A percentile compares a stretch with the other conserved stretches of the same genome.
Evolutionary conservation across 176 grass and related monocot species (phyloP).

Genomic region (Aegilops speltoides): DNA sequence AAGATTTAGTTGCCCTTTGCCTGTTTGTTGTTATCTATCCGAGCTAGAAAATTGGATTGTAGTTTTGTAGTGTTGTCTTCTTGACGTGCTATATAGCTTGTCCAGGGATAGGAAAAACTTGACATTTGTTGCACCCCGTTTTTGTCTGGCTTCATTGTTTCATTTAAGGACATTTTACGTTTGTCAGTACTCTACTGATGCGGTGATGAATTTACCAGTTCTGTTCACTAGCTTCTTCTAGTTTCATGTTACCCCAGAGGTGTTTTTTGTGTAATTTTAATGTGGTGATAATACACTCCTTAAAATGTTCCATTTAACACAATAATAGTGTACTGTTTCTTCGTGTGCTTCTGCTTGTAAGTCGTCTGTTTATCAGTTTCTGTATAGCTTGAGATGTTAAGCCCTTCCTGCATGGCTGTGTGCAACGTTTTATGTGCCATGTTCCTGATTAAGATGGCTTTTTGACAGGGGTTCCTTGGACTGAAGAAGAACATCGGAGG

Average conservation of each 20-base stretch:
- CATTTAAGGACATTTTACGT: background rate
- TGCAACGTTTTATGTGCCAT: background rate
- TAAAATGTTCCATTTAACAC: background rate
- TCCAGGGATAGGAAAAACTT: background rate
- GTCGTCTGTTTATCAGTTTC: background rate
- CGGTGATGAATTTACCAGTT: background rate
- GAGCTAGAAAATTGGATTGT: background rate
- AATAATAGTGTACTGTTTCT: background rate
- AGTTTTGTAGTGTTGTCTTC: background rate
- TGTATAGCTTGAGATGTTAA: constrained; percentile 1
- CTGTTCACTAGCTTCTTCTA: background rate
- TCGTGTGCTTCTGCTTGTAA: background rate
- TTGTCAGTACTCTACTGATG: background rate
- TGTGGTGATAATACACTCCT: background rate
- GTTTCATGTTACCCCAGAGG: background rate
- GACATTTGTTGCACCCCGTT: background rate
- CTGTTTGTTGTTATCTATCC: background rate
- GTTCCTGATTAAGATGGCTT: constrained; percentile 30
- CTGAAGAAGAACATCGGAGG: constrained; percentile 96
- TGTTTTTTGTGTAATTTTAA: background rate
- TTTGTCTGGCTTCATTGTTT: background rate
- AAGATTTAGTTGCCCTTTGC: constrained; percentile 2
- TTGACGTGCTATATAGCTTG: background rate
- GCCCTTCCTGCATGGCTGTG: background rate
- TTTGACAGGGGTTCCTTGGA: constrained; percentile 88